phyloP scores from a whole-genome alignment of 441 rosid species.

The Erodium chrysanthum region DNA sequence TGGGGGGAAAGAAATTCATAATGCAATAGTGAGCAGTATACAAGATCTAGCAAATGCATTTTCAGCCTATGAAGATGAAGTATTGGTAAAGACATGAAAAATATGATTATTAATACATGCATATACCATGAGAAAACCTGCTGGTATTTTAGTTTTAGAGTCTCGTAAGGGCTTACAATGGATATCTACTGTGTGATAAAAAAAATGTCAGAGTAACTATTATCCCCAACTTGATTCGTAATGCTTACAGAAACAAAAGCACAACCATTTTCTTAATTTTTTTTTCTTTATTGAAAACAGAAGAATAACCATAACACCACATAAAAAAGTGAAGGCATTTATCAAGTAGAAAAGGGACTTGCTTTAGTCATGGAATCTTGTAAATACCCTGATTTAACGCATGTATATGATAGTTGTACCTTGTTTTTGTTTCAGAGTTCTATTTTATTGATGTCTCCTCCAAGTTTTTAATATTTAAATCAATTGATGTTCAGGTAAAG shows the following conservation, averaged over 20 bases:
- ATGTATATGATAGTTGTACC: not conserved
- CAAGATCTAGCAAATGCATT: constrained; percentile 83
- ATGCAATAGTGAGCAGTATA: constrained; percentile 87
- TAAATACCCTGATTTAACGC: not conserved
- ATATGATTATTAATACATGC: not conserved
- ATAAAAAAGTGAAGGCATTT: not conserved
- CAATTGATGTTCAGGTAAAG: constrained; percentile 56
- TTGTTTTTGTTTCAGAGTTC: constrained; percentile 12
- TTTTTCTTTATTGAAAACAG: not conserved
- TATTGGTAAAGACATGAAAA: constrained; percentile 49
- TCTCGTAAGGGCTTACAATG: not conserved
- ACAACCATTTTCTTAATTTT: not conserved
- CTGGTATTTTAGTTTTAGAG: not conserved
- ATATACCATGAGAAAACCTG: not conserved
- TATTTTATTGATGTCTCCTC: constrained; percentile 11
- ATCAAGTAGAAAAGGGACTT: not conserved
- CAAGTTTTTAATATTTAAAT: not conserved
- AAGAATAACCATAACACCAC: not conserved
- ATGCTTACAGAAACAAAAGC: not conserved
- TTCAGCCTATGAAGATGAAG: constrained; percentile 84
- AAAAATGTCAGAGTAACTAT: not conserved
- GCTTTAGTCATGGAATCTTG: not conserved
- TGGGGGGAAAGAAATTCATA: constrained; percentile 95
- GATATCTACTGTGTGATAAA: not conserved
- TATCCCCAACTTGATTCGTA: not conserved